A percentile compares a stretch with the other conserved stretches of the same genome.
These are phyloP conservation scores for Fusarium sp. DNA, from an alignment of 2,329 filamentous ascomycete species.

Conservation along the genomic window DNA sequence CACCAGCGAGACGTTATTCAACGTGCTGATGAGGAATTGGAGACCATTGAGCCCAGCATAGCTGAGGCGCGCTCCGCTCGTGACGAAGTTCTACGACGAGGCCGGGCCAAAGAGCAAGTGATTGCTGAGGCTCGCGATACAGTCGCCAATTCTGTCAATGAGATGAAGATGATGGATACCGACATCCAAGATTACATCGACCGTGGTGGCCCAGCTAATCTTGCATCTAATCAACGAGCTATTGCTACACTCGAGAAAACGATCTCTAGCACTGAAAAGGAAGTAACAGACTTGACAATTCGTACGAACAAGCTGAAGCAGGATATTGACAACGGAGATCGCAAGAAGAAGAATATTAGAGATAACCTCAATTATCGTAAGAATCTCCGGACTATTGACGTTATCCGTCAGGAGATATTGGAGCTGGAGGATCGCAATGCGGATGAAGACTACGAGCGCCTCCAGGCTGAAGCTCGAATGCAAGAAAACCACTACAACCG, in stretches of 20 bases:
- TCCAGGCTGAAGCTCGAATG: constrained; percentile 75
- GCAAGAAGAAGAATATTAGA: constrained; percentile 85
- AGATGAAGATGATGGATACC: constrained; percentile 79
- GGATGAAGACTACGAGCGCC: constrained; percentile 82
- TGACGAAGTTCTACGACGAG: constrained; percentile 80
- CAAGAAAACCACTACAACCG: constrained; percentile 77
- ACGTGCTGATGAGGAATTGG: constrained; percentile 78
- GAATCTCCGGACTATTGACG: constrained; percentile 76
- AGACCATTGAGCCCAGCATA: constrained; percentile 80
- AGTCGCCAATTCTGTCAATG: constrained; percentile 79
- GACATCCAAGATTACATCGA: constrained; percentile 86
- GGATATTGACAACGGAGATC: constrained; percentile 82
- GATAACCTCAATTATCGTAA: constrained; percentile 92
- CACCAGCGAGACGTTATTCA: constrained; percentile 79
- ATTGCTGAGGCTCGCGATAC: constrained; percentile 78
- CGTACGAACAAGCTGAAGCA: constrained; percentile 83
- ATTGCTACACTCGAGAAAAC: constrained; percentile 76
- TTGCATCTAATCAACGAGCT: constrained; percentile 77
- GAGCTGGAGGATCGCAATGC: constrained; percentile 84
- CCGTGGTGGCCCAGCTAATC: constrained; percentile 77
- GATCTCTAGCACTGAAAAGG: constrained; percentile 74
- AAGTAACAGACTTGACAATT: constrained; percentile 75
- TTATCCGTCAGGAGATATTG: constrained; percentile 76
- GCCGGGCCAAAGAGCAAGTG: constrained; percentile 78
- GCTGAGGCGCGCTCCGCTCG: constrained; percentile 80